A percentile compares a stretch with the other conserved stretches of the same genome.
Evolutionary conservation across 768 basidiomycete genomes (phyloP).

Genomic region (Boletus barrowsii): DNA sequence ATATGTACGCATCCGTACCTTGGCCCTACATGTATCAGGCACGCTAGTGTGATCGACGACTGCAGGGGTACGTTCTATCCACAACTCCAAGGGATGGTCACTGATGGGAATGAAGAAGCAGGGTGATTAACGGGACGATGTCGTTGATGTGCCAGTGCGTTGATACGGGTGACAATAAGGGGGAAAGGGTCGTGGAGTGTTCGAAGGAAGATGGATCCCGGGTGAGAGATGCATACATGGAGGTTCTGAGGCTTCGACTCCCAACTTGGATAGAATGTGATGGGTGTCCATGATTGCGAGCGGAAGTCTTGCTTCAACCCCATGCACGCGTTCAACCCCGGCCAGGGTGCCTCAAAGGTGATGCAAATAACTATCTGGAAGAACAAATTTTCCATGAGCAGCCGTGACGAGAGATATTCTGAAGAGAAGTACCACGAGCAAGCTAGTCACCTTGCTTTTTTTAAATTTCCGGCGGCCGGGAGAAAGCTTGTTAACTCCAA

Average conservation of each 20-base stretch:
- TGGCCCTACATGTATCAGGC: background rate
- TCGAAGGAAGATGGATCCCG: too few relatives aligned
- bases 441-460: background rate
- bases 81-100: too few relatives aligned
- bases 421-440: background rate
- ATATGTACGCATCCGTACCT: too few relatives aligned
- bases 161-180: background rate
- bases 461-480: background rate
- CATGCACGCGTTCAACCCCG: too few relatives aligned
- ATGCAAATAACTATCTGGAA: background rate
- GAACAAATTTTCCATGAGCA: background rate
- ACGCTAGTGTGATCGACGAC: background rate
- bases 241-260: too few relatives aligned
- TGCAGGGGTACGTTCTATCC: background rate
- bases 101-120: background rate
- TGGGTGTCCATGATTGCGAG: background rate
- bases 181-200: too few relatives aligned
- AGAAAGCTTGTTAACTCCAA: conserved; percentile 7
- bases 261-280: too few relatives aligned
- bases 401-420: background rate
- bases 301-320: too few relatives aligned
- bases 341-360: background rate
- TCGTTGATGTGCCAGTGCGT: too few relatives aligned
- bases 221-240: too few relatives aligned
- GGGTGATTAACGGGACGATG: background rate